Evolutionary conservation across 306 rosid genomes (phyloP).

Genomic region (Inga laurina): DNA sequence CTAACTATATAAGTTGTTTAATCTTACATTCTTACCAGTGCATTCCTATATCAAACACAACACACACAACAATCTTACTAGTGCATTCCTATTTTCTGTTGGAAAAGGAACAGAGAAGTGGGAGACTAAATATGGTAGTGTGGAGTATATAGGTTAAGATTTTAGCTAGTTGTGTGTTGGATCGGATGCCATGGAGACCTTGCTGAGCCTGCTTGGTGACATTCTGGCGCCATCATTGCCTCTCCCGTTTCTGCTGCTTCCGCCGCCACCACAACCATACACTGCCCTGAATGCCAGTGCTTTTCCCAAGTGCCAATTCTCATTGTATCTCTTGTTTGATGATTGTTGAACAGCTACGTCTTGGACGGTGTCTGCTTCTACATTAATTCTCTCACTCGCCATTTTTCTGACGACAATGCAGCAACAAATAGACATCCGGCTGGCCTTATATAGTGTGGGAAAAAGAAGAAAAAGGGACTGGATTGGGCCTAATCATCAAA

Average conservation of each 20-base stretch:
- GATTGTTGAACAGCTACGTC: slow-evolving; percentile 19
- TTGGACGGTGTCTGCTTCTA: slow-evolving; percentile 23
- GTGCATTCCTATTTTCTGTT: background rate
- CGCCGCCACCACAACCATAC: slow-evolving; percentile 20
- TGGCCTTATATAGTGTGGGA: slow-evolving; percentile 32
- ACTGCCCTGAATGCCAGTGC: slow-evolving; percentile 61
- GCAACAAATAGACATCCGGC: background rate
- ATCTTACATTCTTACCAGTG: background rate
- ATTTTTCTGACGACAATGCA: slow-evolving; percentile 31
- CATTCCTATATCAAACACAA: background rate
- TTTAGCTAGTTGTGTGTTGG: background rate
- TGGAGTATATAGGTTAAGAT: background rate
- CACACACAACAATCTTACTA: background rate
- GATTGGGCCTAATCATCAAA: slow-evolving; percentile 11
- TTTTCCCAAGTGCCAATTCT: slow-evolving; percentile 44
- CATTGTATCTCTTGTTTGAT: slow-evolving; percentile 14
- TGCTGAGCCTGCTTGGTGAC: slow-evolving; percentile 71
- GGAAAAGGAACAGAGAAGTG: background rate
- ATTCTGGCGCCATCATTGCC: slow-evolving; percentile 28
- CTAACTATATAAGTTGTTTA: background rate
- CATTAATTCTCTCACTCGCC: slow-evolving; percentile 42
- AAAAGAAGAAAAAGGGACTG: slow-evolving; percentile 10
- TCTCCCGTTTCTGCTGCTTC: slow-evolving; percentile 38
- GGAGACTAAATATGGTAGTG: background rate
- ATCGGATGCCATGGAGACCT: slow-evolving; percentile 46